Evolutionary conservation across 345 rosid genomes (phyloP).

Genomic region (Angophora floribunda): DNA sequence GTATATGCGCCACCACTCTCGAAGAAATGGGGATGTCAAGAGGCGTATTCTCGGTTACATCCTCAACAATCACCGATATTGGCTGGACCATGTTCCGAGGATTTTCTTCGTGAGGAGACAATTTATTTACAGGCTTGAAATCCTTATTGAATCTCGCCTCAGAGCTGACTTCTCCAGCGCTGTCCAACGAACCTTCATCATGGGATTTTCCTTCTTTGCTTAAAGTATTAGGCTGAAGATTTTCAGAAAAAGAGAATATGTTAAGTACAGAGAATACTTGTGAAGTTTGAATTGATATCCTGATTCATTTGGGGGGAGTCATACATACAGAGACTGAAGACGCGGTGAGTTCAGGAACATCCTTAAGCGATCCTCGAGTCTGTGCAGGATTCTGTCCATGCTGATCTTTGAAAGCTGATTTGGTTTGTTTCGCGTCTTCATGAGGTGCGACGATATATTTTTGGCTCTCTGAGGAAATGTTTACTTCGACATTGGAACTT

Average conservation of each 20-base stretch:
- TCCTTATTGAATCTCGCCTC: background rate
- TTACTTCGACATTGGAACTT: background rate
- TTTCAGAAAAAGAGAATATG: background rate
- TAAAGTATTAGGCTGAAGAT: background rate
- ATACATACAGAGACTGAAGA: conserved; percentile 28
- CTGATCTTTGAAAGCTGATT: conserved; percentile 6
- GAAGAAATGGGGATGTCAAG: conserved; percentile 23
- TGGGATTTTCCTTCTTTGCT: background rate
- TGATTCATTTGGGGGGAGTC: background rate
- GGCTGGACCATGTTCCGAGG: background rate
- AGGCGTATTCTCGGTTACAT: conserved; percentile 44
- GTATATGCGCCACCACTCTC: conserved; percentile 26
- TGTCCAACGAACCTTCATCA: background rate
- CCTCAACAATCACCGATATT: conserved; percentile 37
- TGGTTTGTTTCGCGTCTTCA: background rate
- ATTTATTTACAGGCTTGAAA: background rate
- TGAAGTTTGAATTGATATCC: background rate
- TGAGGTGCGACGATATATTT: background rate
- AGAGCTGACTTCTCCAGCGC: background rate
- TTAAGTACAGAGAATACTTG: background rate
- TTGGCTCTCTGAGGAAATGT: background rate
- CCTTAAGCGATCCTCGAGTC: conserved; percentile 2
- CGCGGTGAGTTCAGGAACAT: conserved; percentile 1
- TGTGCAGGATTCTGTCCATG: conserved; percentile 1
- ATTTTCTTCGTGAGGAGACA: background rate